Conservation (phyloP, 1,284 basidiomycete genomes). For the Melampsora larici-populina region DNA sequence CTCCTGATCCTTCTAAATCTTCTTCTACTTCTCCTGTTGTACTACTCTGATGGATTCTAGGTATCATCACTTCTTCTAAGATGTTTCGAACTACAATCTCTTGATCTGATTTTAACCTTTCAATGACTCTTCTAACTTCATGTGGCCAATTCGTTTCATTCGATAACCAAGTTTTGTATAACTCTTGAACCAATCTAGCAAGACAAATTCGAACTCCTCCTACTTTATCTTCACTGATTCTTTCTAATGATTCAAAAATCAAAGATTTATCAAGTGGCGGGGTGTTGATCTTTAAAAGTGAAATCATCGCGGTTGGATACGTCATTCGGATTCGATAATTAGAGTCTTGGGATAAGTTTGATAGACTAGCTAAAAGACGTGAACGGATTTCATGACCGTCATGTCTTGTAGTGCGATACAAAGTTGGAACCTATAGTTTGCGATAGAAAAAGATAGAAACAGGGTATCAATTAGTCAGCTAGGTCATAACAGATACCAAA, state of each 20-base stretch:
- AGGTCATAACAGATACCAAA: background rate
- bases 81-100: conserved; percentile 24
- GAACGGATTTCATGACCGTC: background rate
- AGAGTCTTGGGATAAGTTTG: conserved; percentile 27
- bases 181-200: conserved; percentile 20
- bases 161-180: background rate
- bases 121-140: background rate
- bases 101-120: conserved; percentile 11
- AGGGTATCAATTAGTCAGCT: no score
- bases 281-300: conserved; percentile 14
- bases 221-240: conserved; percentile 30
- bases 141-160: background rate
- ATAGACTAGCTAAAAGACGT: background rate
- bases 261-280: background rate
- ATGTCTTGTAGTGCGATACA: conserved; percentile 13
- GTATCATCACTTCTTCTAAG: background rate
- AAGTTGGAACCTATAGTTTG: conserved; percentile 13
- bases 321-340: conserved; percentile 41
- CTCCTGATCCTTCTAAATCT: conserved; percentile 31
- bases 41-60: no score
- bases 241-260: background rate
- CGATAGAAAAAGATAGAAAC: background rate
- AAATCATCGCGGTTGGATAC: conserved; percentile 20
- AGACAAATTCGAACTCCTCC: conserved; percentile 38
- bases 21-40: conserved; percentile 24